Conservation (phyloP, 176 grass and related monocot genomes). For the Zoysia pacifica region DNA sequence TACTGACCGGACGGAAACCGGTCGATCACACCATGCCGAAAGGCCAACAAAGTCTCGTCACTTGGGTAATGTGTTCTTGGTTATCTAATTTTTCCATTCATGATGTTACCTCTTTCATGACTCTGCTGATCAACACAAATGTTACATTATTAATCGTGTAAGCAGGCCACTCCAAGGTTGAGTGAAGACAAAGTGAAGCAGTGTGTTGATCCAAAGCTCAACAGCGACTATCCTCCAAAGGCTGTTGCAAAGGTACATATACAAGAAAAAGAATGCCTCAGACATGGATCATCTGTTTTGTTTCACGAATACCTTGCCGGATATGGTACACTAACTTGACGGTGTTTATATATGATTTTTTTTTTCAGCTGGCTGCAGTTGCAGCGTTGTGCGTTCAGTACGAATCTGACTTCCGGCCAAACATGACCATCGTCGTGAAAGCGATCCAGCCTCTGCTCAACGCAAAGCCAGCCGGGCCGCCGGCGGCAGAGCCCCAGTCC, state of each 20-base stretch:
- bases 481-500: constrained; percentile 19
- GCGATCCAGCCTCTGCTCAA: constrained; percentile 81
- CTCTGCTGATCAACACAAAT: neutral
- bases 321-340: neutral
- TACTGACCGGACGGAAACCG: constrained; percentile 80
- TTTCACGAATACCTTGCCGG: neutral
- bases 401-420: constrained; percentile 78
- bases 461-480: constrained; percentile 39
- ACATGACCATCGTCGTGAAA: constrained; percentile 92
- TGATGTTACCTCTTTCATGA: neutral
- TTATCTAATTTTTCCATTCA: neutral
- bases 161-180: constrained; percentile 85
- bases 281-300: neutral
- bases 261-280: too few species aligned
- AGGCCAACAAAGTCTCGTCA: constrained; percentile 91
- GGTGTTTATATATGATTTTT: neutral
- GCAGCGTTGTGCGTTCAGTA: constrained; percentile 81
- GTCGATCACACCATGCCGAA: constrained; percentile 89
- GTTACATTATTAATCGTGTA: neutral
- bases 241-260: constrained; percentile 78
- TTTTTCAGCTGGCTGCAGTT: constrained; percentile 71
- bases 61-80: constrained; percentile 51
- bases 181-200: constrained; percentile 93
- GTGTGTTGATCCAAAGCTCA: constrained; percentile 84
- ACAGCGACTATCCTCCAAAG: constrained; percentile 83